Percentiles rank a stretch among this genome's conserved stretches.
phyloP scores from a whole-genome alignment of 2,329 filamentous ascomycete genomes.

The Stagonosporopsis chrysanthemi region DNA sequence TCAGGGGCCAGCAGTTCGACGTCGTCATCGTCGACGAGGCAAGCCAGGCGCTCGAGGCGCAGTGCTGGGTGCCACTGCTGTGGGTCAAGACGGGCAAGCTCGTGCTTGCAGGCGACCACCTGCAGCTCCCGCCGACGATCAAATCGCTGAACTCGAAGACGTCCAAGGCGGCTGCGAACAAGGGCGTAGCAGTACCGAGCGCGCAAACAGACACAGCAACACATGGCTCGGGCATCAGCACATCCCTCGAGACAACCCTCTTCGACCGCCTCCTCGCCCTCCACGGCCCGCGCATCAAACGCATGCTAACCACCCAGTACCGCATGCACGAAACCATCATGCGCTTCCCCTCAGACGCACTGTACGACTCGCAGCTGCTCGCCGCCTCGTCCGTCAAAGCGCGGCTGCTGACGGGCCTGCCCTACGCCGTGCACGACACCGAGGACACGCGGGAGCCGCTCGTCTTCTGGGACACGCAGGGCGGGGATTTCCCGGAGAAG shows the following conservation, averaged over 20 bases:
- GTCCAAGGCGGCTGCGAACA: slow-evolving; percentile 38
- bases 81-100: slow-evolving; percentile 75
- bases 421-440: slow-evolving; percentile 77
- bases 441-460: slow-evolving; percentile 89
- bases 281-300: slow-evolving; percentile 84
- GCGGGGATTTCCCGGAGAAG: slow-evolving; percentile 87
- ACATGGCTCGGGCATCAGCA: slow-evolving; percentile 36
- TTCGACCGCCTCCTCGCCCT: slow-evolving; percentile 87
- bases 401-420: slow-evolving; percentile 77
- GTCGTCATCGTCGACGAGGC: slow-evolving; percentile 96
- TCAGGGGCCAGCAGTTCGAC: slow-evolving; percentile 83
- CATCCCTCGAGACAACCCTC: slow-evolving; percentile 83
- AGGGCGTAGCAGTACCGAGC: slow-evolving; percentile 10
- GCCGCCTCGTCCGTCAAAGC: slow-evolving; percentile 80
- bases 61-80: slow-evolving; percentile 93
- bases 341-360: slow-evolving; percentile 86
- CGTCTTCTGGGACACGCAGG: slow-evolving; percentile 95
- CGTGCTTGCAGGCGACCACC: slow-evolving; percentile 90
- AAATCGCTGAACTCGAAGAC: slow-evolving; percentile 70
- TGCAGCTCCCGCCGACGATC: slow-evolving; percentile 93
- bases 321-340: slow-evolving; percentile 98
- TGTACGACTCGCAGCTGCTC: slow-evolving; percentile 83
- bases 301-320: slow-evolving; percentile 96
- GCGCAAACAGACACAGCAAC: slow-evolving; percentile 46
- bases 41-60: slow-evolving; percentile 92